Base-by-base conservation (phyloP, 345 rosid genomes). In the Jatropha curcas region DNA sequence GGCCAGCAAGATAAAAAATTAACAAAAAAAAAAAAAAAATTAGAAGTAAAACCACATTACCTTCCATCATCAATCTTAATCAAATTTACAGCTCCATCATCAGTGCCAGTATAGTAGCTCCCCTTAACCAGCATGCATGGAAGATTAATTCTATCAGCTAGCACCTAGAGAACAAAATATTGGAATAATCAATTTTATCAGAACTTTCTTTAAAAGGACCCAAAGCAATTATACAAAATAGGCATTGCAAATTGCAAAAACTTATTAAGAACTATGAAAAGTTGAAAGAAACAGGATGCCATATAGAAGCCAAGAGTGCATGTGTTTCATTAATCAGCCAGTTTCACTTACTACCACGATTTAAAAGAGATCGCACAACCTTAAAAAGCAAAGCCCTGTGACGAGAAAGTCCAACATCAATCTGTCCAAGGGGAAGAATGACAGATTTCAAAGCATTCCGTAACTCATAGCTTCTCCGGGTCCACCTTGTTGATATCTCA, bases 301-400 rank as follows among this genome's bases (percentile, higher is more conserved):
- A 58, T 16, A 37, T 51, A 28, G 7, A 74, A 8, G 30, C 43
- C 12, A 57, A n/a, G 4, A 67, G 28, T 25, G 45, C 20, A 28
- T 8, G 7, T 17, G 52, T 6, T 48, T 51, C 24, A 25, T 58
- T 45, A 55, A 61, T 50, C 53, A 60, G 41, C 28, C 3, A 60
- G 57, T 67, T 50, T 58, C 76, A 31, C 33, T 76, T 31, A 12
- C 68, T 33, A 43, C 66, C 35, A 74, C 13, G 39, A 67, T 27
- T 51, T 67, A 65, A 68, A 19, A 45, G 56, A 75, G 55, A 73
- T 45, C 7, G 70, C 39, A 73, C 60, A 79, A 94, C 98, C 98
- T 94, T 94, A 80, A 94, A 94, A 76, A 94, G 97, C 84, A 92
- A 79, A 75, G 98, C 98, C 82, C 98, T 80, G 75, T 94, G 98